Percentiles rank a stretch among this genome's conserved stretches.
Evolutionary conservation across 2,329 filamentous ascomycete species (phyloP).

Genomic region (Colletotrichum spaethianum): DNA sequence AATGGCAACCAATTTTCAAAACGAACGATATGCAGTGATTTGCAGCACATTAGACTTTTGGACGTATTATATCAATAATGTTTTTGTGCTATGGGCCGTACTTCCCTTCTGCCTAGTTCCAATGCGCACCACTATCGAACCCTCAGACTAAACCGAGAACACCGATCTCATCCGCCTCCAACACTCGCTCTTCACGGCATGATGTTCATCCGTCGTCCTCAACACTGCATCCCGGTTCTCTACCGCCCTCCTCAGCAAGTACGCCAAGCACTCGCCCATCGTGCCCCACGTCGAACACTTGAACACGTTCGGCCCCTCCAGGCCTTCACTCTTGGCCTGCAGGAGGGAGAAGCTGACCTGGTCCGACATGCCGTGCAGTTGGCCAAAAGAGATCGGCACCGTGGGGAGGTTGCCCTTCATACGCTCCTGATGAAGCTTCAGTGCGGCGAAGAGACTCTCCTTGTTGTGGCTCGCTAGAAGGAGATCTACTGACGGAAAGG

Average conservation of each 20-base stretch:
- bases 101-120: neutral
- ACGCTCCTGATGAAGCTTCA: constrained; percentile 59
- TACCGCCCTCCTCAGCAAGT: constrained; percentile 53
- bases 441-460: constrained; percentile 56
- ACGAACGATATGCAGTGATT: too few relatives aligned
- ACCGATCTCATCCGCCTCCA: constrained; percentile 48
- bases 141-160: neutral
- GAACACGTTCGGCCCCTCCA: constrained; percentile 50
- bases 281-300: constrained; percentile 59
- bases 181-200: constrained; percentile 48
- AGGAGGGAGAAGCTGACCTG: constrained; percentile 67
- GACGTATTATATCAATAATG: neutral
- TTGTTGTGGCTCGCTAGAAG: constrained; percentile 69
- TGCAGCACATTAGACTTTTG: neutral
- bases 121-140: neutral
- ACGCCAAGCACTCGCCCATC: constrained; percentile 55
- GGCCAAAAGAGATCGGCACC: constrained; percentile 61
- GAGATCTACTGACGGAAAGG: constrained; percentile 62
- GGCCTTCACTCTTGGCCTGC: constrained; percentile 49
- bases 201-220: constrained; percentile 50
- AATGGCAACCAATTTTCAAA: too few relatives aligned
- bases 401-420: constrained; percentile 52
- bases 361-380: constrained; percentile 72
- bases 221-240: constrained; percentile 54
- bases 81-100: neutral